Conservation (phyloP, 1,284 basidiomycete species). For the Cryptococcus hybrid region DNA sequence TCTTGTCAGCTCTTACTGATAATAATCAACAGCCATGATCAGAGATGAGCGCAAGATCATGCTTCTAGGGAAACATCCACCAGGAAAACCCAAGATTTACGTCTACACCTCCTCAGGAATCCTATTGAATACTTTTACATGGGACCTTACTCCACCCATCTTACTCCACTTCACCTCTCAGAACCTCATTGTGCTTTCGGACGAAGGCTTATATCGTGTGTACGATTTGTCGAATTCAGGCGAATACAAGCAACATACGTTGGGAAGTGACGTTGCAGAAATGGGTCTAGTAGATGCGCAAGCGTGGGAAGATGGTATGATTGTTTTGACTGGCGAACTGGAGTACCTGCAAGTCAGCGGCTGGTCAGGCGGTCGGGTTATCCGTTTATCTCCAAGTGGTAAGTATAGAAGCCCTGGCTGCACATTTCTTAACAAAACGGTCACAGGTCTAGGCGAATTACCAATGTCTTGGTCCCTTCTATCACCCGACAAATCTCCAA, state of each 20-base stretch:
- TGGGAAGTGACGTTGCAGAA: slow-evolving; percentile 82
- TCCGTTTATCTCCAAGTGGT: slow-evolving; percentile 67
- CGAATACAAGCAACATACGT: slow-evolving; percentile 77
- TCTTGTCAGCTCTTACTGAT: not conserved
- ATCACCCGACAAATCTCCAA: slow-evolving; percentile 79
- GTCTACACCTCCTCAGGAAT: slow-evolving; percentile 54
- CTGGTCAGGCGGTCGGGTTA: slow-evolving; percentile 71
- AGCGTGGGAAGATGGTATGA: slow-evolving; percentile 81
- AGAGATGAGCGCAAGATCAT: slow-evolving; percentile 80
- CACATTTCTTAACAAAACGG: slow-evolving; percentile 1
- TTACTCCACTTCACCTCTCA: slow-evolving; percentile 34
- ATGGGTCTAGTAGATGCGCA: slow-evolving; percentile 80
- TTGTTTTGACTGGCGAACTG: slow-evolving; percentile 76
- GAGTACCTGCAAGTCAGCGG: slow-evolving; percentile 79
- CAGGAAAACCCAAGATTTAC: slow-evolving; percentile 63
- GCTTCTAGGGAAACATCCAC: slow-evolving; percentile 63
- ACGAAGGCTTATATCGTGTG: slow-evolving; percentile 86
- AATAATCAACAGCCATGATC: slow-evolving; percentile 65
- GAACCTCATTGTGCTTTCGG: slow-evolving; percentile 78
- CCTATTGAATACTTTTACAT: slow-evolving; percentile 51
- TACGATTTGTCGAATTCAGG: slow-evolving; percentile 75
- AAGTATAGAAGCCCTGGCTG: slow-evolving; percentile 30
- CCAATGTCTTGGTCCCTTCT: slow-evolving; percentile 81
- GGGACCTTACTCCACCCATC: slow-evolving; percentile 42
- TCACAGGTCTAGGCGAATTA: slow-evolving; percentile 65